Base-by-base conservation (phyloP, 2,329 filamentous ascomycete genomes). In the Zymoseptoria pseudotritici region DNA sequence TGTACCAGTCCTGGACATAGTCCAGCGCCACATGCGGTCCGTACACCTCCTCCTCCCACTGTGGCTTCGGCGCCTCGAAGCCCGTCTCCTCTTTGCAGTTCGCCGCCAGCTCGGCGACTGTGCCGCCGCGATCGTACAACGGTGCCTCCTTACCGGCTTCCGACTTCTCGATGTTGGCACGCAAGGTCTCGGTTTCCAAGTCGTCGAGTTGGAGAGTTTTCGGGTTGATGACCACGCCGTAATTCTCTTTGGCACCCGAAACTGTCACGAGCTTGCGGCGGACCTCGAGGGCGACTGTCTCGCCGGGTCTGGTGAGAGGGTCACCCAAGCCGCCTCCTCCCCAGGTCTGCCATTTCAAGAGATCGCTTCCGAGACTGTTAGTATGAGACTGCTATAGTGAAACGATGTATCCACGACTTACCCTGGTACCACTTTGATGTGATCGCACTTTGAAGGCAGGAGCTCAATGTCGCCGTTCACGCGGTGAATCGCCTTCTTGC, bases 321-420 rank as follows among this genome's bases (percentile, higher is more conserved):
- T 66, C 65, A 11, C 67, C 66, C 1, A 68, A 56, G 6, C 63
- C 66, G 11, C 65, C 66, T 4, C 62, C 67, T 10, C 67, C 66
- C 67, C 67, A 68, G 6, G 63, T 68, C 49, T 66, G 66, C 66
- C 66, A 66, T 56, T 67, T 65, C 3, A 67, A 57, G 11, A 67
- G 59, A 46, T 69, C 66, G 7, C 64, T 65, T 3, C 9, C 21
- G 24, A 52, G 9, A 21, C 9, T 19, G 55, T 52, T n/a, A 31
- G 49, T 21, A 49, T 9, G 20, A 42, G 4, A 55, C 22, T 8
- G 26, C 50, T 26, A 52, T 26, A 13, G 36, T 19, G 8, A n/a
- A n/a, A 26, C 13, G 10, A 20, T 9, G 3, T 11, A 21, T n/a
- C 21, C 13, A 13, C 11, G 13, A n/a, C 58, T 58, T 60, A 62